Evolutionary conservation across 306 rosid genomes (phyloP).

Genomic region (Geum urbanum): DNA sequence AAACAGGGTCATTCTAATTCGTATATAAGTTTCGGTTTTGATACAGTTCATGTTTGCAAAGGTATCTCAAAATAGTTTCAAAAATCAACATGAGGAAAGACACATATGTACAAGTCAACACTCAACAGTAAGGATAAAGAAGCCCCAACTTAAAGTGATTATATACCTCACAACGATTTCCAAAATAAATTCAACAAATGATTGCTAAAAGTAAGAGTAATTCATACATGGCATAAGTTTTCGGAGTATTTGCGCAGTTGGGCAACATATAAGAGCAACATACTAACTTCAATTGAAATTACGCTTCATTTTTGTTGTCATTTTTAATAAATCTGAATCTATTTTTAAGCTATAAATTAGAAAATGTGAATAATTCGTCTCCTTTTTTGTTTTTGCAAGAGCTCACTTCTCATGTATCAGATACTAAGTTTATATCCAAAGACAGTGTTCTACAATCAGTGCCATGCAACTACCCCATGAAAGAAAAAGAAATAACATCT

Average conservation of each 20-base stretch:
- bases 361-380: neutral
- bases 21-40: too few species aligned
- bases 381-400: neutral
- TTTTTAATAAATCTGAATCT: too few species aligned
- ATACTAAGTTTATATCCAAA: neutral
- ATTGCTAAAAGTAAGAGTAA: neutral
- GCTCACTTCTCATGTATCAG: neutral
- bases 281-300: neutral
- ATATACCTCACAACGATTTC: neutral
- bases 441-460: neutral
- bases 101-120: neutral
- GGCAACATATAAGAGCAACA: neutral
- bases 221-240: too few species aligned
- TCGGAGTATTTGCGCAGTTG: neutral
- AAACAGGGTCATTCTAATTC: neutral
- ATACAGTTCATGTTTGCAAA: neutral
- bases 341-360: neutral
- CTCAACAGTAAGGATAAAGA: neutral
- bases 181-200: neutral
- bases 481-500: neutral
- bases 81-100: neutral
- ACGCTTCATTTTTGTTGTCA: neutral
- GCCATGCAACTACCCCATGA: neutral
- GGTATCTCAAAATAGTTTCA: neutral
- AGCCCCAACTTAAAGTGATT: neutral